phyloP scores from a whole-genome alignment of 179 eudicot species.

The Dionaea muscipula region DNA sequence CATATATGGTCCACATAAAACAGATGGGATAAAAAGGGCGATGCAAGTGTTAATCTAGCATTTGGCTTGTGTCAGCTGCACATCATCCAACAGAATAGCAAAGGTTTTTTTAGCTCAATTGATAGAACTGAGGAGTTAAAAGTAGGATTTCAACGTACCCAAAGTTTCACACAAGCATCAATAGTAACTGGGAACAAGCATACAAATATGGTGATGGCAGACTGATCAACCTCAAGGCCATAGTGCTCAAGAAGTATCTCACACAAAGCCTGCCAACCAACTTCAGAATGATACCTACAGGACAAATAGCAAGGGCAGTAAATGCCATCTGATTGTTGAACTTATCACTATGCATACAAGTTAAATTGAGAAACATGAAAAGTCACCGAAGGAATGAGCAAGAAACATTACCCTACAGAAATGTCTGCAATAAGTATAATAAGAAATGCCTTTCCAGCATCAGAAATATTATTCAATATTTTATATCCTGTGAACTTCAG shows the following conservation, averaged over 20 bases:
- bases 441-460: constrained; percentile 91
- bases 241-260: constrained; percentile 82
- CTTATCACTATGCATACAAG: not conserved
- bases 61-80: no score
- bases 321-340: not conserved
- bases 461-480: constrained; percentile 72
- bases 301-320: not conserved
- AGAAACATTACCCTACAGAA: constrained; percentile 61
- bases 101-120: not conserved
- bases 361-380: not conserved
- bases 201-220: constrained; percentile 63
- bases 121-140: not conserved
- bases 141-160: constrained; percentile 50
- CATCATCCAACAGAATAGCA: no score
- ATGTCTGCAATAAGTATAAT: constrained; percentile 82
- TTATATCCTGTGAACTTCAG: constrained; percentile 96
- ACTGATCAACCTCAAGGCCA: constrained; percentile 69
- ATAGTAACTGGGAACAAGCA: constrained; percentile 73
- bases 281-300: constrained; percentile 89
- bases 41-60: not conserved
- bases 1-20: not conserved
- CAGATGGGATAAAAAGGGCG: not conserved
- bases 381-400: not conserved
- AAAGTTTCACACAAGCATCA: constrained; percentile 94
- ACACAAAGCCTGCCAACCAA: constrained; percentile 83